A percentile compares a stretch with the other conserved stretches of the same genome.
These are phyloP conservation scores for Trametes pubescens DNA, from an alignment of 1,284 basidiomycete species.

Conservation along the genomic window DNA sequence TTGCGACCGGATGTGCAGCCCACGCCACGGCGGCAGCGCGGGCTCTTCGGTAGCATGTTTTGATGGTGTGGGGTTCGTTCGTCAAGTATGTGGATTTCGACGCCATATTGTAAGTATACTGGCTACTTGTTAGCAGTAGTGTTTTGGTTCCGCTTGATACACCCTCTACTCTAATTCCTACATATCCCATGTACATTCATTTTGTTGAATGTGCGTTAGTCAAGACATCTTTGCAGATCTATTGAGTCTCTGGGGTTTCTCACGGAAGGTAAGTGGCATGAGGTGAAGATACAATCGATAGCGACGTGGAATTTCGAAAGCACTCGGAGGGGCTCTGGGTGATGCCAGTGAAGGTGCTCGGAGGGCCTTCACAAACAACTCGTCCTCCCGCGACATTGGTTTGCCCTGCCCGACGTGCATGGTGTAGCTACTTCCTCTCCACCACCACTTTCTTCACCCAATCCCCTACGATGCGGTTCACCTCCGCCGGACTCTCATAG, in stretches of 20 bases:
- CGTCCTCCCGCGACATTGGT: neutral
- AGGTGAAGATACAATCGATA: neutral
- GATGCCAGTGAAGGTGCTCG: no score
- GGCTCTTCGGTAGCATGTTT: slow-evolving; percentile 78
- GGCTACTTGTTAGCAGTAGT: slow-evolving; percentile 17
- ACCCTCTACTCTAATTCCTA: slow-evolving; percentile 19
- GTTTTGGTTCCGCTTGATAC: slow-evolving; percentile 14
- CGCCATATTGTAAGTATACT: slow-evolving; percentile 17
- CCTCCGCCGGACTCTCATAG: slow-evolving; percentile 35
- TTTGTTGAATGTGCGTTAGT: no score
- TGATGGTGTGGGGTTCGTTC: slow-evolving; percentile 5
- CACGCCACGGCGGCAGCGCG: slow-evolving; percentile 70
- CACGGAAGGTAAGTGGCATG: no score
- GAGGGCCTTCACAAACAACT: neutral
- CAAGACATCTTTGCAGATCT: no score
- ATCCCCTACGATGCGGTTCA: slow-evolving; percentile 18
- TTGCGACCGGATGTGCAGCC: slow-evolving; percentile 81
- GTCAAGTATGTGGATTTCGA: neutral
- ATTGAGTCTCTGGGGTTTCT: no score
- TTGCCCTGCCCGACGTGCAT: neutral
- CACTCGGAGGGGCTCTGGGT: neutral
- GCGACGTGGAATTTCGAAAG: neutral
- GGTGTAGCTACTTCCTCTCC: neutral
- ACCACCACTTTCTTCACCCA: slow-evolving; percentile 22
- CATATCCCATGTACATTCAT: no score